Conservation (phyloP, 805 yeast species). For the Wickerhamiella sorbophila region DNA sequence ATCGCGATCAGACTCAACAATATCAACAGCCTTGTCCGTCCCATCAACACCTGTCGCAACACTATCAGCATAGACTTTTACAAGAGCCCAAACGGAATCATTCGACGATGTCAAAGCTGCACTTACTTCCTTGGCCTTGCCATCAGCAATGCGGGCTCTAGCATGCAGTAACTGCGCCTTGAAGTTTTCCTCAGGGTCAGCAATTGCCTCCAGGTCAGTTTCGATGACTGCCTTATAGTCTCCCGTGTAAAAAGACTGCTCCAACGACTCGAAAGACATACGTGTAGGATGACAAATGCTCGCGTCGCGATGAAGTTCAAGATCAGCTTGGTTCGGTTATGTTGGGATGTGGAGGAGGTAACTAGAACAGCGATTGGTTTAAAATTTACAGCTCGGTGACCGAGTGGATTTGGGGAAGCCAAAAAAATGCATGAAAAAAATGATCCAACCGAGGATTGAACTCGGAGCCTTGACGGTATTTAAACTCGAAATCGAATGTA, state of each 20-base stretch:
- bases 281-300: background rate
- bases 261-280: slow-evolving; percentile 22
- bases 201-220: slow-evolving; percentile 18
- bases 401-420: background rate
- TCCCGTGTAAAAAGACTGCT: slow-evolving; percentile 30
- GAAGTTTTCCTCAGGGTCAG: slow-evolving; percentile 12
- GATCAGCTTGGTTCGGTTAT: no score
- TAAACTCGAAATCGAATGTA: slow-evolving; percentile 8
- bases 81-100: slow-evolving; percentile 18
- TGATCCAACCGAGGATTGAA: slow-evolving; percentile 21
- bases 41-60: slow-evolving; percentile 2
- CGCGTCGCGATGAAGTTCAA: no score
- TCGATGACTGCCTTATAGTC: slow-evolving; percentile 25
- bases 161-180: slow-evolving; percentile 24
- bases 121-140: slow-evolving; percentile 22
- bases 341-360: background rate
- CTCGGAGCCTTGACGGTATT: slow-evolving; percentile 19
- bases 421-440: slow-evolving; percentile 4
- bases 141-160: slow-evolving; percentile 28
- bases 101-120: slow-evolving; percentile 15
- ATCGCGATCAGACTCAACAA: slow-evolving; percentile 9
- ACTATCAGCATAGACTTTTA: slow-evolving; percentile 20
- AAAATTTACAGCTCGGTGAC: background rate
- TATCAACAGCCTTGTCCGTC: slow-evolving; percentile 15
- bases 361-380: background rate